Base-by-base conservation (phyloP, 352 stramenopile genomes). In the Peronospora farinosa region DNA sequence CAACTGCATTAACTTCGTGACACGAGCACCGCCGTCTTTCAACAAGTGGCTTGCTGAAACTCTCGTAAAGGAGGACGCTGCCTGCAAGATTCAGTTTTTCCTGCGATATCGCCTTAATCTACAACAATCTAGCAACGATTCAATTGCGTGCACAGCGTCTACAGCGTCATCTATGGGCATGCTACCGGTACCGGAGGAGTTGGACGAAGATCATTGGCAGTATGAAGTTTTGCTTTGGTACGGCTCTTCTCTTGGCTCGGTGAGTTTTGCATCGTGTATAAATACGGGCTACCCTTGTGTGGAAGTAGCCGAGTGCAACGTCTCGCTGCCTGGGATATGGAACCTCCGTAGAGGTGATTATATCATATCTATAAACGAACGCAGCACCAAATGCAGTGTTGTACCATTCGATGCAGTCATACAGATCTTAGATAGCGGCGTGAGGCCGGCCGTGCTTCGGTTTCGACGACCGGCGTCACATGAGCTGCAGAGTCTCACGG, bases 221-320 rank as follows among this genome's bases (percentile, higher is more conserved):
- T 81, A 79, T 54, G 72, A 84, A 6, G 65, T 87, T 42, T 64
- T 84, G 17, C 60, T 87, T 7, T 85, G 71, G 73, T 71, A 87
- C 46, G 76, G 76, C 44, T 67, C 66, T 3, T 64, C 63, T 39
- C 59, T 85, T 9, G 76, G 76, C 12, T 65, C 40, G 0, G 37
- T 85, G 16, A 48, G 67, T 39, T 82, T 87, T 28, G 58, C 39
- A 27, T 52, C 60, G 43, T 84, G 73, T 42, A 47, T 68, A 10
- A 67, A 71, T 41, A 78, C 76, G 11, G 74, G 65, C 0, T 80
- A 69, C 35, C 76, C 74, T 12, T 76, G 71, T 47, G 70, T 88
- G 23, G 53, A 74, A 47, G 54, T 69, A 50, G 47, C 67, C 21
- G 66, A 77, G n/a, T 72, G 74, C 47, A 85, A 85, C 55, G 64